A percentile compares a stretch with the other conserved stretches of the same genome.
These are phyloP conservation scores for Teratosphaeria destructans DNA, from an alignment of 2,329 filamentous ascomycete genomes.

Conservation along the genomic window DNA sequence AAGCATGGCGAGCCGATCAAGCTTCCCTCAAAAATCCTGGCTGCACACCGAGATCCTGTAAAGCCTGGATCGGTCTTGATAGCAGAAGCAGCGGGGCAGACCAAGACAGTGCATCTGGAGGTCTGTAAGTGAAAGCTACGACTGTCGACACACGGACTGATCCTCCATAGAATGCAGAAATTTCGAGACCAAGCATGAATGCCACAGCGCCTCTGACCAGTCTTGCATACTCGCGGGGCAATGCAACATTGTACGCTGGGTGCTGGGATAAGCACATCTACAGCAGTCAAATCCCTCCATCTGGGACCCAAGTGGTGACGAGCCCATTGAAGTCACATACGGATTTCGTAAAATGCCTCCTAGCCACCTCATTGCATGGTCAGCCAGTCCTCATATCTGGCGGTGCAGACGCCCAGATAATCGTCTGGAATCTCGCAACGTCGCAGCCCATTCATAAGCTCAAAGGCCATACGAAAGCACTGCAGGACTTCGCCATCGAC, in stretches of 20 bases:
- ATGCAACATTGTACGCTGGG: constrained; percentile 62
- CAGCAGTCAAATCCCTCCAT: constrained; percentile 56
- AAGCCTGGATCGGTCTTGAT: constrained; percentile 56
- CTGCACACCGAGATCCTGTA: constrained; percentile 56
- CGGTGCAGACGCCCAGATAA: constrained; percentile 36
- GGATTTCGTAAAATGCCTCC: constrained; percentile 83
- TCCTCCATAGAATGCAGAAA: not conserved
- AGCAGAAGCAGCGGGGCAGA: constrained; percentile 75
- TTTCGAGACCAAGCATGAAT: not conserved
- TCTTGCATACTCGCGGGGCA: constrained; percentile 49
- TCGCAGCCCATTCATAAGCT: constrained; percentile 63
- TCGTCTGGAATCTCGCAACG: constrained; percentile 69
- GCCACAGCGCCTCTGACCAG: constrained; percentile 73
- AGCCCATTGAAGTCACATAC: constrained; percentile 40
- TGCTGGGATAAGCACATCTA: constrained; percentile 93
- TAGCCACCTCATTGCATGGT: constrained; percentile 50
- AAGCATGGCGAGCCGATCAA: constrained; percentile 70
- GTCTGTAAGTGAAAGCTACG: constrained; percentile 42
- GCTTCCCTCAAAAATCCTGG: constrained; percentile 78
- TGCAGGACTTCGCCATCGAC: constrained; percentile 75
- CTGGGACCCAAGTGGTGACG: not conserved
- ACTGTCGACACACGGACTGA: not conserved
- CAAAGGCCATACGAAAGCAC: constrained; percentile 65
- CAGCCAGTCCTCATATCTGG: constrained; percentile 44
- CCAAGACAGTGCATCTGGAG: constrained; percentile 64